Evolutionary conservation across 139 green algal species (phyloP).

Genomic region (Chlamydomonas sp.): DNA sequence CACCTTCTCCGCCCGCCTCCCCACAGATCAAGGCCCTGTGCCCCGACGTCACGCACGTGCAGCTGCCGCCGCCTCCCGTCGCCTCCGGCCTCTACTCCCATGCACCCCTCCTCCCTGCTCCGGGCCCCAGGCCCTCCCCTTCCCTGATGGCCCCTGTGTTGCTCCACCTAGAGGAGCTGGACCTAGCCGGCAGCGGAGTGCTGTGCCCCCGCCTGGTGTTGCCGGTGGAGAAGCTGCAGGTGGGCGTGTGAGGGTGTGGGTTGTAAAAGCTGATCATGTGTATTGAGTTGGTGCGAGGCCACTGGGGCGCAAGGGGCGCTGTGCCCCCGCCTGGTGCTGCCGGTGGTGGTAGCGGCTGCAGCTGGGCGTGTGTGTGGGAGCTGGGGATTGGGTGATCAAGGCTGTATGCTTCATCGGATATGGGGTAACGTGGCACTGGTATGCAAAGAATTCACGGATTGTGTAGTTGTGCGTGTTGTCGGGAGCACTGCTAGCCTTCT

Average conservation of each 20-base stretch:
- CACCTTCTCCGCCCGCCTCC: background rate
- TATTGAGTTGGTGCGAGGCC: no score
- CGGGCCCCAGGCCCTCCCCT: background rate
- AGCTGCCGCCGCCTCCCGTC: constrained; percentile 1
- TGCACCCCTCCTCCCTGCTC: background rate
- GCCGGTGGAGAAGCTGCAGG: constrained; percentile 25
- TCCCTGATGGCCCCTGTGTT: background rate
- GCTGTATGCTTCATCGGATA: background rate
- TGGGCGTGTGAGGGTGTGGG: background rate
- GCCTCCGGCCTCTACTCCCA: background rate
- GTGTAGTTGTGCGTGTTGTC: background rate
- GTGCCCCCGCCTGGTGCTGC: background rate
- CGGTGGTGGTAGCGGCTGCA: background rate
- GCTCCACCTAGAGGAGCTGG: constrained; percentile 30
- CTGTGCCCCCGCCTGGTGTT: background rate
- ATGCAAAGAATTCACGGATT: background rate
- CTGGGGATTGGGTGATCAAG: no score
- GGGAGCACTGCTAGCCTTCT: no score
- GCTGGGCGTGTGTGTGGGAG: background rate
- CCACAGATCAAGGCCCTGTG: constrained; percentile 22
- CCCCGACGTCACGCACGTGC: constrained; percentile 1
- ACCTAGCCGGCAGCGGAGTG: constrained; percentile 16
- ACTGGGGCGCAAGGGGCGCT: background rate
- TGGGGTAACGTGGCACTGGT: background rate
- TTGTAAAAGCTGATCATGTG: no score